Conservation (phyloP, 768 basidiomycete genomes). For the Tulasnella calospora region DNA sequence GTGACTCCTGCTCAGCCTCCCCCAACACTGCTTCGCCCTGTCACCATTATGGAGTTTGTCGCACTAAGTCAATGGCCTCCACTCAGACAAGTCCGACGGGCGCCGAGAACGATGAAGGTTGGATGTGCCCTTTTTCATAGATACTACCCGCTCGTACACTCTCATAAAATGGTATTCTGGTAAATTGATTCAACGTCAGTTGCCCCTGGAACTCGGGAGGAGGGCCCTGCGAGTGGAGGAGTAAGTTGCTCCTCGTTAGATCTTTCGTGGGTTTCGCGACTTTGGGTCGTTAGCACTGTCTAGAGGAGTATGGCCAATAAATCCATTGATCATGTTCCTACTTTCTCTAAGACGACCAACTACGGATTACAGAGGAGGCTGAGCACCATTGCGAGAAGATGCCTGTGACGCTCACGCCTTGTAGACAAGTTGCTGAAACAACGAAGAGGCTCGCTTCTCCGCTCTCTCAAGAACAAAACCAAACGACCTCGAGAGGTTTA, state of each 20-base stretch:
- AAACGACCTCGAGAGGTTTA: neutral
- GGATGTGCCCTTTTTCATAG: neutral
- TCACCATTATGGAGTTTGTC: neutral
- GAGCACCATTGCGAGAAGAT: neutral
- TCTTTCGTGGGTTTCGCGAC: too few relatives aligned
- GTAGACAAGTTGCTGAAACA: neutral
- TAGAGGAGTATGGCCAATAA: too few relatives aligned
- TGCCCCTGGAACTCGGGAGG: too few relatives aligned
- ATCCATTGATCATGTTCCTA: neutral
- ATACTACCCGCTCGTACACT: neutral
- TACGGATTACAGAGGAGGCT: neutral
- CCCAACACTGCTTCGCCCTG: neutral
- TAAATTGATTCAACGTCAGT: too few relatives aligned
- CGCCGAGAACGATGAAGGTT: neutral
- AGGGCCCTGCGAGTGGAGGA: too few relatives aligned
- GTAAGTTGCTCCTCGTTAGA: too few relatives aligned
- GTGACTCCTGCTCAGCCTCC: too few relatives aligned
- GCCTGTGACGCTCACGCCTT: neutral
- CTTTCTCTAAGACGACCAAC: too few relatives aligned
- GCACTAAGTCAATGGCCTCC: neutral
- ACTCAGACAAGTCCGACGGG: neutral
- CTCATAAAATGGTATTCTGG: neutral
- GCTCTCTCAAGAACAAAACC: neutral
- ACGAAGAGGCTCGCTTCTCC: neutral
- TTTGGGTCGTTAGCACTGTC: too few relatives aligned